Evolutionary conservation across 2,329 filamentous ascomycete species (phyloP), one percentile per base, ranked within the genome.

Genomic region (Simplicillium aogashimaense): DNA sequence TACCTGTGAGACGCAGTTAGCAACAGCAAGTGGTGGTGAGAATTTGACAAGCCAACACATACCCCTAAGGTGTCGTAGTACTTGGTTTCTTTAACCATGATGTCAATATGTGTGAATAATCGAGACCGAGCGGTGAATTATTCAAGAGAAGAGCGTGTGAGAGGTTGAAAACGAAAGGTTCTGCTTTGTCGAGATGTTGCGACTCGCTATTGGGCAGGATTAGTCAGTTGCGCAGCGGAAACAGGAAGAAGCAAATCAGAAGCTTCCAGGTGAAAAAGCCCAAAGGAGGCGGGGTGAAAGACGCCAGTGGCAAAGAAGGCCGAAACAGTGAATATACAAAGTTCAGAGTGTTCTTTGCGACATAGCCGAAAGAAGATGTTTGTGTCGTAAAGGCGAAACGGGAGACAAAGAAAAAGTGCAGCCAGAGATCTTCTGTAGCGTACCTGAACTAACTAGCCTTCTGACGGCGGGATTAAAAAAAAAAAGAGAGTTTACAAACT

Each of bases 51-150:
- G 20, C n/a, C 31, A 28, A 12, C 40, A 67, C 75, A 56, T 79
- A 88, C 84, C 61, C 84, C 84, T 37, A 92, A 76, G 46, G 75
- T 66, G 46, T 90, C 84, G 68, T 92, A 92, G 59, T 78, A 74
- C 61, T 86, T 86, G 30, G 78, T 84, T 54, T 88, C 84, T 59
- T 83, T 85, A 50, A 81, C 83, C 84, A 88, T 89, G 41, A 55
- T 82, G 61, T 40, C 53, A 11, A 15, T 15, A 31, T 30, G 32
- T 11, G n/a, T 34, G 4, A 8, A 13, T 17, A 4, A 10, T 3
- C 10, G 41, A 35, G 18, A n/a, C 18, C 14, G 14, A 29, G 7
- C 29, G 13, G 15, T 33, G 16, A 9, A 14, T 29, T 13, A 25
- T 10, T 13, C 15, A 25, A 11, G 16, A 36, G 28, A 29, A 34